A percentile compares a stretch with the other conserved stretches of the same genome.
Conservation (phyloP, 1,139 yeast species). For the Nadsonia commutata region DNA sequence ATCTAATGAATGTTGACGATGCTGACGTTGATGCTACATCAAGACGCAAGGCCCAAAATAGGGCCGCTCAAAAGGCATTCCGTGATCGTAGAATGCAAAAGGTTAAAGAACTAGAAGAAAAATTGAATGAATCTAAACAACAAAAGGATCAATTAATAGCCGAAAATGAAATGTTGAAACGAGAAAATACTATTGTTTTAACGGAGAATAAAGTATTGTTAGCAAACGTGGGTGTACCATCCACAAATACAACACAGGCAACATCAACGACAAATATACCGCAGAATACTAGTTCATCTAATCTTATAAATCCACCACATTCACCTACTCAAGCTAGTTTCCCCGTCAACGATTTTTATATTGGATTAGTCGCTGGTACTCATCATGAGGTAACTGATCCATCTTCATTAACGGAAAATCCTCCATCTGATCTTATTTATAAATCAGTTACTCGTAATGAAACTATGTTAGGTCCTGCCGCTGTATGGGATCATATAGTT, state of each 20-base stretch:
- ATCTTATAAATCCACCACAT: conserved; percentile 1
- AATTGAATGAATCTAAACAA: conserved; percentile 43
- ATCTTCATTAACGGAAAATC: conserved; percentile 8
- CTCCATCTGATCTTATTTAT: conserved; percentile 18
- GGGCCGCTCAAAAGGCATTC: conserved; percentile 86
- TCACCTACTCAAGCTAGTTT: conserved; percentile 2
- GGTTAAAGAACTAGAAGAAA: conserved; percentile 50
- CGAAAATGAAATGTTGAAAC: conserved; percentile 40
- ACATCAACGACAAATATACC: not conserved
- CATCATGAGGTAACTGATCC: conserved; percentile 8
- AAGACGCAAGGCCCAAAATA: conserved; percentile 65
- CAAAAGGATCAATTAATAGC: conserved; percentile 38
- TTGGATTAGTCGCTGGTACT: not conserved
- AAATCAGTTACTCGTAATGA: conserved; percentile 23
- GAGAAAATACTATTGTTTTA: conserved; percentile 38
- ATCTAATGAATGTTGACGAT: conserved; percentile 6
- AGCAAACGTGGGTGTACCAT: conserved; percentile 12
- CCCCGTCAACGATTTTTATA: conserved; percentile 1
- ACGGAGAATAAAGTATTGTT: conserved; percentile 46
- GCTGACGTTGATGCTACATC: conserved; percentile 25
- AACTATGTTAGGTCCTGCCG: conserved; percentile 50
- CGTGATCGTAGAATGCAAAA: conserved; percentile 71
- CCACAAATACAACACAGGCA: not conserved
- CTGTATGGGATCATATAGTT: conserved; percentile 56
- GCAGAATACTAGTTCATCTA: not conserved